A percentile compares a stretch with the other conserved stretches of the same genome.
phyloP scores from a whole-genome alignment of 495 filamentous ascomycete genomes.

The Daldinia caldariorum region DNA sequence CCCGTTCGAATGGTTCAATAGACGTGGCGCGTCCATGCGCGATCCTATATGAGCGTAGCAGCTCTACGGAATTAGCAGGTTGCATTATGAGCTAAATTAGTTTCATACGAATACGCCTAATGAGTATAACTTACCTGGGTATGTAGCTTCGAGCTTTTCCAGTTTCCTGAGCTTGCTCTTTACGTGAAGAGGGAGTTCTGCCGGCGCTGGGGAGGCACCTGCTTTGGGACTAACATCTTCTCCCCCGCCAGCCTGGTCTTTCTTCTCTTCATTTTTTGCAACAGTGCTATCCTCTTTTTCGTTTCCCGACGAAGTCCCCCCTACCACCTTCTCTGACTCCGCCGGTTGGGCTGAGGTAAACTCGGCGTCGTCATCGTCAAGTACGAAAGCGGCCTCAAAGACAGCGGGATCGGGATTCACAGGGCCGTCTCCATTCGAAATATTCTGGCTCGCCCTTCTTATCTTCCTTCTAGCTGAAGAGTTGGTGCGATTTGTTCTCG shows the following conservation, averaged over 20 bases:
- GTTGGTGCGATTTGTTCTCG: constrained; percentile 61
- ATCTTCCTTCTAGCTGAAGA: constrained; percentile 46
- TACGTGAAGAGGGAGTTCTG: constrained; percentile 80
- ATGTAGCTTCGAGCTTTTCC: constrained; percentile 86
- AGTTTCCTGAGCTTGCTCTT: constrained; percentile 76
- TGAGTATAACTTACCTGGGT: constrained; percentile 68
- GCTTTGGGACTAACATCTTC: constrained; percentile 29
- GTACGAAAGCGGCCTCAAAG: constrained; percentile 83
- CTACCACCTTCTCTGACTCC: constrained; percentile 36
- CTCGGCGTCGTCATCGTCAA: constrained; percentile 75
- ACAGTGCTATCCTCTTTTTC: constrained; percentile 41
- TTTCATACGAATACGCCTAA: constrained; percentile 6
- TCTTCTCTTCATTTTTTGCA: constrained; percentile 48
- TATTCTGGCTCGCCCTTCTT: constrained; percentile 60
- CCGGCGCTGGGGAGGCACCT: constrained; percentile 39
- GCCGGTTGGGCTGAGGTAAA: constrained; percentile 63
- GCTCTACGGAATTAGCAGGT: constrained; percentile 62
- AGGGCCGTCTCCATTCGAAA: constrained; percentile 55
- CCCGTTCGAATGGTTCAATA: constrained; percentile 93
- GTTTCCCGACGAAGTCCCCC: constrained; percentile 43
- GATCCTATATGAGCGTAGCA: constrained; percentile 88
- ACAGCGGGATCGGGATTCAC: constrained; percentile 78
- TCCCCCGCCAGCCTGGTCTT: constrained; percentile 19
- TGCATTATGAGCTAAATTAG: background rate
- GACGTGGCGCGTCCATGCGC: constrained; percentile 84